Base-by-base conservation (phyloP, 202 grass and related monocot species). In the Brachypodium distachyon region DNA sequence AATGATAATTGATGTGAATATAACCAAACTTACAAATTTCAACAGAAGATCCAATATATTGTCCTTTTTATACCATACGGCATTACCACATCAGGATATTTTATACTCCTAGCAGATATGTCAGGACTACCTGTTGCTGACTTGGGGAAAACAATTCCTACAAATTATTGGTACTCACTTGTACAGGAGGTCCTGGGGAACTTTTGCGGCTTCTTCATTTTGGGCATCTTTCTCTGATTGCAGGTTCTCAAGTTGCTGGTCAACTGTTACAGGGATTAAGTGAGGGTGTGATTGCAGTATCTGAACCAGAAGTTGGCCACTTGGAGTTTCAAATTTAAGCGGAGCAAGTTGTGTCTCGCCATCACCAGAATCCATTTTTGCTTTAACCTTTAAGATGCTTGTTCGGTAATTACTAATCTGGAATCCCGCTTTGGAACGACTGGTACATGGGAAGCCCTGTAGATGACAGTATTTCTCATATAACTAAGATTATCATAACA, bases 241-340 rank as follows among this genome's bases (percentile, higher is more conserved):
- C 37, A 98, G 87, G 38, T 73, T 90, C 67, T 95, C 95, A 43
- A 98, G 89, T 75, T 98, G 91, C 70, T 98, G 95, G 47, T 95
- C 91, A 70, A 95, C 83, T 54, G 91, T 92, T 64, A 89, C 87
- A 37, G 89, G 87, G 10, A 98, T 74, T 19, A 98, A 67, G 81
- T 98, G 84, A 12, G 91, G 91, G 37, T 98, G 82, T 13, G 91
- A 92, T 74, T 88, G 87, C 61, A 95, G 89, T 87, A 98, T 89
- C 52, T 98, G 91, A 3, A 77, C 77, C 31, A 98, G 83, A 66
- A 98, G 91, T 60, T 98, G 91, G 37, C 95, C 95, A 2, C 87
- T 88, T 31, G 95, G 85, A 80, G 95, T 85, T 84, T 98, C 91
- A 76, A 98, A 92, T 70, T 77, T 81, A 67, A 98, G 72, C 17